Evolutionary conservation across 164 flowering plant genomes (phyloP).

Genomic region (Buxus sempervirens): DNA sequence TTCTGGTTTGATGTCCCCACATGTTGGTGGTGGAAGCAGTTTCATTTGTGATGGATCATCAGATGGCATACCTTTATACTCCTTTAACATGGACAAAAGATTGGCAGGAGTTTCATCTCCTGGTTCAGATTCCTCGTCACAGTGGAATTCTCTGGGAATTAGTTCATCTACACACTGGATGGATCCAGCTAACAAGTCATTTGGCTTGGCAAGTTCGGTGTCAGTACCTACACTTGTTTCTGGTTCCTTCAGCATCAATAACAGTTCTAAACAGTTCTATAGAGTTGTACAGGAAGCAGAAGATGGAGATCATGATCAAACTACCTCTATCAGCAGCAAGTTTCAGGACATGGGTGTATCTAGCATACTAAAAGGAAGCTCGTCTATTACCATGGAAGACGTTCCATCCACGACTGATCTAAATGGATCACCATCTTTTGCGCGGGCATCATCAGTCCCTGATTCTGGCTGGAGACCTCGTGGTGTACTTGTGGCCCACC

Average conservation of each 20-base stretch:
- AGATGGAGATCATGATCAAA: constrained; percentile 62
- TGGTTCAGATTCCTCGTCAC: constrained; percentile 62
- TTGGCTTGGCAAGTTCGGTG: constrained; percentile 66
- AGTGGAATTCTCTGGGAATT: constrained; percentile 48
- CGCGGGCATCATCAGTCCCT: constrained; percentile 56
- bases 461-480: constrained; percentile 98
- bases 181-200: constrained; percentile 66
- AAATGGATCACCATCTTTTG: constrained; percentile 44
- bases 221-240: constrained; percentile 80
- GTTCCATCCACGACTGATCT: constrained; percentile 43
- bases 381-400: constrained; percentile 40
- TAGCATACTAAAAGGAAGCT: constrained; percentile 43
- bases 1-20: constrained; percentile 81
- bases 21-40: constrained; percentile 57
- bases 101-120: constrained; percentile 39
- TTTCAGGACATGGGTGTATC: constrained; percentile 63
- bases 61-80: constrained; percentile 91
- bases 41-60: constrained; percentile 64
- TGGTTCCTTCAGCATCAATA: constrained; percentile 64
- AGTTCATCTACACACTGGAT: constrained; percentile 74
- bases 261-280: constrained; percentile 63
- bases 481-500: constrained; percentile 95
- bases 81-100: constrained; percentile 72
- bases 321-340: constrained; percentile 40
- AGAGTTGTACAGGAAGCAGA: constrained; percentile 88